These are phyloP conservation scores for Stygiomarasmius scandens DNA, from an alignment of 1,284 basidiomycete species.

Conservation along the genomic window DNA sequence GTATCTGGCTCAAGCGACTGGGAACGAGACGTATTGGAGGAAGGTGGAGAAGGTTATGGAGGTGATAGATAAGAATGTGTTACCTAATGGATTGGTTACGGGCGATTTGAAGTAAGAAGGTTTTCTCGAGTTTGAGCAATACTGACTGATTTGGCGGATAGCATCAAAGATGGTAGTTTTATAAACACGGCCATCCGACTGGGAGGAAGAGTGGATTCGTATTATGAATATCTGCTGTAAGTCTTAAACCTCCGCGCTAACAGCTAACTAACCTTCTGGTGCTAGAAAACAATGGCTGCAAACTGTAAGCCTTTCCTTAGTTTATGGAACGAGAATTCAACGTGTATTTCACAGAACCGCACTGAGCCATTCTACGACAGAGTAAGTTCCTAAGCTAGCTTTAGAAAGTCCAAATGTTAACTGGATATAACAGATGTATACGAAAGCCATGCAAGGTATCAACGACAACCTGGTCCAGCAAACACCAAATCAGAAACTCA, in stretches of 20 bases:
- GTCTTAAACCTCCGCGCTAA: too few relatives aligned
- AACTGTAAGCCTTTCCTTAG: slow-evolving; percentile 48
- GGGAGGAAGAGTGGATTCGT: slow-evolving; percentile 87
- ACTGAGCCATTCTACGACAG: slow-evolving; percentile 73
- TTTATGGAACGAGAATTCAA: background rate
- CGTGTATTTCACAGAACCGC: slow-evolving; percentile 45
- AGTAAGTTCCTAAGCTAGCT: slow-evolving; percentile 33
- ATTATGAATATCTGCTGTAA: slow-evolving; percentile 87
- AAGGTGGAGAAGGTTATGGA: slow-evolving; percentile 66
- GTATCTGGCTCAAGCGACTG: slow-evolving; percentile 67
- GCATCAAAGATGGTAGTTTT: slow-evolving; percentile 69
- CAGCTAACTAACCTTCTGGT: slow-evolving; percentile 5
- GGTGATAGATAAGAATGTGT: slow-evolving; percentile 39
- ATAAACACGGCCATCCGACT: slow-evolving; percentile 77
- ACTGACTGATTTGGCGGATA: too few relatives aligned
- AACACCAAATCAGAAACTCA: slow-evolving; percentile 53
- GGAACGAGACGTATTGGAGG: slow-evolving; percentile 65
- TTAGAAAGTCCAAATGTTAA: too few relatives aligned
- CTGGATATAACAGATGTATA: slow-evolving; percentile 65
- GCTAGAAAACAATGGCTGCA: slow-evolving; percentile 73
- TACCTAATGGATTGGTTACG: slow-evolving; percentile 62
- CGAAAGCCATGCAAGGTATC: slow-evolving; percentile 75
- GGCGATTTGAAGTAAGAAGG: slow-evolving; percentile 71
- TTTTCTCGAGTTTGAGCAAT: too few relatives aligned
- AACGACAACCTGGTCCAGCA: slow-evolving; percentile 70